Percentiles rank a stretch among this genome's conserved stretches.
Evolutionary conservation across 2,329 filamentous ascomycete species (phyloP).

Genomic region (Aquanectria penicillioides): DNA sequence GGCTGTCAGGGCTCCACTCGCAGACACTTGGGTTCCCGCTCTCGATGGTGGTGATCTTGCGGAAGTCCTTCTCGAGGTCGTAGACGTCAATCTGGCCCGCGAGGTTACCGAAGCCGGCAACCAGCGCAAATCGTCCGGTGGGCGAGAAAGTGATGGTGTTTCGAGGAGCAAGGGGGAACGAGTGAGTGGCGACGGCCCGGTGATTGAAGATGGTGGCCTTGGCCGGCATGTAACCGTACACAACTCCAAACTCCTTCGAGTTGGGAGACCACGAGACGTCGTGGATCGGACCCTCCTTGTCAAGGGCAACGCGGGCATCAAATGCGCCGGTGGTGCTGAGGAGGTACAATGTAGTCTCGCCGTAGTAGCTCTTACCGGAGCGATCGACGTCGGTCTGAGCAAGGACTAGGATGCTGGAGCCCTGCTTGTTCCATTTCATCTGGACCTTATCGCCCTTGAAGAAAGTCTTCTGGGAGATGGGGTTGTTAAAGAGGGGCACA

Average conservation of each 20-base stretch:
- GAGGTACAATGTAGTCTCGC: conserved; percentile 96
- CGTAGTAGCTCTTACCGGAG: conserved; percentile 99
- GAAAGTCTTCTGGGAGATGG: conserved; percentile 97
- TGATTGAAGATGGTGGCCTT: conserved; percentile 99
- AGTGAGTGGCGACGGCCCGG: conserved; percentile 83
- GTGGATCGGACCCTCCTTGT: conserved; percentile 98
- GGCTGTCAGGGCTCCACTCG: conserved; percentile 96
- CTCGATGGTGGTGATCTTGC: conserved; percentile 92
- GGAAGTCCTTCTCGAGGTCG: conserved; percentile 92
- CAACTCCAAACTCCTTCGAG: conserved; percentile 96
- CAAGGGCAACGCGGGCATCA: conserved; percentile 89
- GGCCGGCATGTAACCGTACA: conserved; percentile 99
- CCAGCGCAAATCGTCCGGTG: conserved; percentile 89
- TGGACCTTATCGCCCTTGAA: conserved; percentile 99
- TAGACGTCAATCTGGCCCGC: conserved; percentile 98
- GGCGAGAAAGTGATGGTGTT: conserved; percentile 97
- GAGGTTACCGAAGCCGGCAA: conserved; percentile 97
- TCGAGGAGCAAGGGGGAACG: conserved; percentile 85
- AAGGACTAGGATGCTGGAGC: conserved; percentile 91
- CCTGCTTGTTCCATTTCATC: conserved; percentile 95
- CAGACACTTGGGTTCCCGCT: conserved; percentile 96
- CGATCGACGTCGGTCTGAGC: conserved; percentile 98
- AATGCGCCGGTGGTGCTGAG: conserved; percentile 91
- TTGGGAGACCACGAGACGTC: conserved; percentile 99
- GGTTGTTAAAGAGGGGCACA: conserved; percentile 83